These are phyloP conservation scores for Backusella luteola DNA, from an alignment of 192 early-diverging fungal species.

Conservation along the genomic window DNA sequence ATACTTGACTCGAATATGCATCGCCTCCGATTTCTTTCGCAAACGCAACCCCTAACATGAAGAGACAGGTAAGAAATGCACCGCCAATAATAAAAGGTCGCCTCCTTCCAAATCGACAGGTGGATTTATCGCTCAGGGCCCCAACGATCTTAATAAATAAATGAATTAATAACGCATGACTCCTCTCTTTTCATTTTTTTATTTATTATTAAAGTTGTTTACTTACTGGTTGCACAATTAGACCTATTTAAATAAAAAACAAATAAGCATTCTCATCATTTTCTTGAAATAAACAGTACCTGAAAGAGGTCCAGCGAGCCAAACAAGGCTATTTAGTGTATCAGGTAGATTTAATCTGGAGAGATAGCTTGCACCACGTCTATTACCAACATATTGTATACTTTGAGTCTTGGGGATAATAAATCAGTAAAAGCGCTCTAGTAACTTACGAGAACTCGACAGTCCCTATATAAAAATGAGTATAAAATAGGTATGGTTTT, in stretches of 20 bases:
- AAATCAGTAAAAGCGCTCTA: neutral
- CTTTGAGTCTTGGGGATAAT: neutral
- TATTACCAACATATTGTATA: neutral
- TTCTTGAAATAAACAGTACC: no score
- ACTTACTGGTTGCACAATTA: neutral
- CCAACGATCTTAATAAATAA: neutral
- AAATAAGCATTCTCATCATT: neutral
- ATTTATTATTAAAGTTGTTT: neutral
- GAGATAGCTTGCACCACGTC: neutral
- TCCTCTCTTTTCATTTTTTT: neutral
- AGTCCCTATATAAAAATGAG: neutral
- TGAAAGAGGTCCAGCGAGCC: neutral
- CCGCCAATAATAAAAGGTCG: slow-evolving; percentile 7
- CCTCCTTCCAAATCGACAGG: neutral
- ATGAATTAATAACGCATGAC: neutral
- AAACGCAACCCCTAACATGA: slow-evolving; percentile 10
- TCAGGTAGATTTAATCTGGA: neutral
- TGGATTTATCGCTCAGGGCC: slow-evolving; percentile 7
- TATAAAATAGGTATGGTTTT: neutral
- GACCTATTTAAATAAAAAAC: neutral
- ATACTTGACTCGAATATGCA: neutral
- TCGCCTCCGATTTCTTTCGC: slow-evolving; percentile 1
- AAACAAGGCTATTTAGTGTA: neutral
- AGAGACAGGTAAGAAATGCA: neutral
- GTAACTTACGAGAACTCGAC: neutral